Evolutionary conservation across 2,329 filamentous ascomycete genomes (phyloP).

Genomic region (Monosporascus sp.): DNA sequence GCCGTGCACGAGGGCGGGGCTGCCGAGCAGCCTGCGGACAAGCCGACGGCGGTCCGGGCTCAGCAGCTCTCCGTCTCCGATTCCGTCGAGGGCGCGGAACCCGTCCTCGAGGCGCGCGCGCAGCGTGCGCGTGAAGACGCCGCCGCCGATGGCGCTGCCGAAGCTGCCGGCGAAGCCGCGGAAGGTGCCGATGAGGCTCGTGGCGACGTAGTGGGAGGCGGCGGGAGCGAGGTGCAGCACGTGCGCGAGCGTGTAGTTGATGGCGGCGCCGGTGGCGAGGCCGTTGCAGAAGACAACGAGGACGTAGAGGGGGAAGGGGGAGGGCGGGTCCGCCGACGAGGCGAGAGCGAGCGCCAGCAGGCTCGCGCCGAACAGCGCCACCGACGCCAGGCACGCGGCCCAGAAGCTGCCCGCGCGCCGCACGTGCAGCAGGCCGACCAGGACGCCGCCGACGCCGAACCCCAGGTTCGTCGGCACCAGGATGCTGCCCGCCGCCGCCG

Average conservation of each 20-base stretch:
- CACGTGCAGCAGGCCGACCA: slow-evolving; percentile 73
- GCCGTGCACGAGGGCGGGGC: slow-evolving; percentile 44
- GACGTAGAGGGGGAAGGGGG: background rate
- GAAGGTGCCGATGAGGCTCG: slow-evolving; percentile 72
- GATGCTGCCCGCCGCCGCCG: slow-evolving; percentile 67
- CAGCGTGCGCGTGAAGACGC: slow-evolving; percentile 63
- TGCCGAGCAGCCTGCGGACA: slow-evolving; percentile 44
- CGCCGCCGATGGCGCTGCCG: slow-evolving; percentile 73
- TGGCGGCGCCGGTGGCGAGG: slow-evolving; percentile 62
- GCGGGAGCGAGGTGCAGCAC: slow-evolving; percentile 65
- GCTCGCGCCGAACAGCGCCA: slow-evolving; percentile 56
- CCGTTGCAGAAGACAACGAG: slow-evolving; percentile 64
- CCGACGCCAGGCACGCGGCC: slow-evolving; percentile 53
- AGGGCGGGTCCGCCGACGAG: slow-evolving; percentile 45
- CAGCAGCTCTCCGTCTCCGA: slow-evolving; percentile 11
- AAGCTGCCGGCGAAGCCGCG: slow-evolving; percentile 78
- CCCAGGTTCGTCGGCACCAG: slow-evolving; percentile 78
- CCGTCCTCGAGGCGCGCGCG: slow-evolving; percentile 48
- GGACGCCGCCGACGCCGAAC: slow-evolving; percentile 67
- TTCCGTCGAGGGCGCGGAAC: slow-evolving; percentile 45
- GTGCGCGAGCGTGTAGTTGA: slow-evolving; percentile 81
- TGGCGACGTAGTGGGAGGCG: slow-evolving; percentile 68
- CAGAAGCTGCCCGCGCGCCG: slow-evolving; percentile 70
- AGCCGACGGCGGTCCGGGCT: slow-evolving; percentile 32
- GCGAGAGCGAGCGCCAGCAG: slow-evolving; percentile 51